These are phyloP conservation scores for Pichia insulana DNA, from an alignment of 805 yeast species.

Conservation along the genomic window DNA sequence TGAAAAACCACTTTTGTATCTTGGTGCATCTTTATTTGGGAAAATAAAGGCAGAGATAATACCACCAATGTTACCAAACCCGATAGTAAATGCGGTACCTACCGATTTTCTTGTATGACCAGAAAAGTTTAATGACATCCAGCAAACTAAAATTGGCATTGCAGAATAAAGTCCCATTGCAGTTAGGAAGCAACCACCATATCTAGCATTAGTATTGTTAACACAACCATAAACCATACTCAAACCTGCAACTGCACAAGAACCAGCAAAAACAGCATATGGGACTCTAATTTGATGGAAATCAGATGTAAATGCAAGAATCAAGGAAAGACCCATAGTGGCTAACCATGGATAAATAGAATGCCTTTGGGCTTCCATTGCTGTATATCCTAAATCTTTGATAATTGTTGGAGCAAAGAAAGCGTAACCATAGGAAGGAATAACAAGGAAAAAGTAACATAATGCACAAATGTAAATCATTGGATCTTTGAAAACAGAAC, in stretches of 20 bases:
- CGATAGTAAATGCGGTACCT: slow-evolving; percentile 46
- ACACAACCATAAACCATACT: slow-evolving; percentile 43
- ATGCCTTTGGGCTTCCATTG: slow-evolving; percentile 66
- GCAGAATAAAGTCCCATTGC: slow-evolving; percentile 53
- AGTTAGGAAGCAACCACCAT: slow-evolving; percentile 56
- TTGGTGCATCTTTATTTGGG: slow-evolving; percentile 48
- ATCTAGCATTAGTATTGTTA: slow-evolving; percentile 34
- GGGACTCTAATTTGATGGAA: slow-evolving; percentile 37
- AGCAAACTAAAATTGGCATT: slow-evolving; percentile 63
- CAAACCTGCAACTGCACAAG: slow-evolving; percentile 44
- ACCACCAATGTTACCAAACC: slow-evolving; percentile 71
- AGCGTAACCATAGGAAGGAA: slow-evolving; percentile 69
- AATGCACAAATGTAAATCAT: slow-evolving; percentile 49
- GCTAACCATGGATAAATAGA: slow-evolving; percentile 81
- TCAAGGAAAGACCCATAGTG: slow-evolving; percentile 60
- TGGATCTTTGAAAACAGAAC: slow-evolving; percentile 48
- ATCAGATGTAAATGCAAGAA: slow-evolving; percentile 57
- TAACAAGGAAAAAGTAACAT: slow-evolving; percentile 54
- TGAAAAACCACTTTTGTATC: slow-evolving; percentile 45
- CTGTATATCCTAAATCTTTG: slow-evolving; percentile 51
- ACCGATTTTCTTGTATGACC: slow-evolving; percentile 54
- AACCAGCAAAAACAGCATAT: slow-evolving; percentile 27
- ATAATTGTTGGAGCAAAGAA: slow-evolving; percentile 65
- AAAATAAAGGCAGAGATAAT: slow-evolving; percentile 54
- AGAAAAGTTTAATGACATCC: slow-evolving; percentile 54